Conservation (phyloP, 2,329 filamentous ascomycete species). For the Geosmithia morbida region DNA sequence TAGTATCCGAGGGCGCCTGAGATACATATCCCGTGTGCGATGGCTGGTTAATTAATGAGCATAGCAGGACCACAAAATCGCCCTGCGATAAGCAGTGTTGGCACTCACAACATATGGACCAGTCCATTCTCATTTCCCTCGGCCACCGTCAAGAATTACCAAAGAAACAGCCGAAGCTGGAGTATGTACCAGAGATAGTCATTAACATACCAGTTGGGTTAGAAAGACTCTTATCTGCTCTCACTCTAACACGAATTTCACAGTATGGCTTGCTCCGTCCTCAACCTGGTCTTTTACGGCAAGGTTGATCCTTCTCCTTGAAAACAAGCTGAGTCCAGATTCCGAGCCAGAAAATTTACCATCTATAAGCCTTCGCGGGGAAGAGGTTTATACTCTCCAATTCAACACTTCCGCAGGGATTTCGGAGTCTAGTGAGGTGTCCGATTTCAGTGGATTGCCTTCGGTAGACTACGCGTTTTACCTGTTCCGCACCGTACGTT, state of each 20-base stretch:
- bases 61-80: background rate
- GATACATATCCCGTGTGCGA: background rate
- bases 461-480: conserved; percentile 18
- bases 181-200: too few species aligned
- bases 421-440: conserved; percentile 4
- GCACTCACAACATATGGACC: conserved; percentile 11
- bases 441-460: conserved; percentile 17
- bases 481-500: conserved; percentile 19
- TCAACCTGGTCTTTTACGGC: conserved; percentile 19
- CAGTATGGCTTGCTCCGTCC: conserved; percentile 15
- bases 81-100: background rate
- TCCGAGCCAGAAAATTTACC: conserved; percentile 8
- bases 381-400: conserved; percentile 13
- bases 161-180: conserved; percentile 17
- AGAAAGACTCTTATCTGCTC: too few species aligned
- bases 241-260: background rate
- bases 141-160: conserved; percentile 12
- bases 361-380: conserved; percentile 8
- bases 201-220: too few species aligned
- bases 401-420: conserved; percentile 7
- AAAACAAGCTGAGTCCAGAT: background rate
- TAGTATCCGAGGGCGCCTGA: background rate
- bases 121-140: conserved; percentile 14
- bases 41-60: background rate
- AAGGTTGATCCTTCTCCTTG: conserved; percentile 10